Conservation (phyloP, 148 eudicot species). For the Rhododendron mucronatum region DNA sequence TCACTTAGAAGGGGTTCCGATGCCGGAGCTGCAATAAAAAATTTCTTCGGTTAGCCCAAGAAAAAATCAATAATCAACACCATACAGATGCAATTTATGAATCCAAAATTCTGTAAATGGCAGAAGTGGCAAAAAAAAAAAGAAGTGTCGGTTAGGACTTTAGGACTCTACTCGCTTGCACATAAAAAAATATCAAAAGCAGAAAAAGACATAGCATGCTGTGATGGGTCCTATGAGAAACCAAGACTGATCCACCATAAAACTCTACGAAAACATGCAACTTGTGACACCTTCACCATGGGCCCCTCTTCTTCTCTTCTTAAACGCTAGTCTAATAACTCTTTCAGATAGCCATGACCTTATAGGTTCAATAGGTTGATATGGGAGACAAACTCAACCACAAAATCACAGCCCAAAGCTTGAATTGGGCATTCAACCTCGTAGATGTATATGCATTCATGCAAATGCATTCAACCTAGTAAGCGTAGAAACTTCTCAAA, state of each 20-base stretch:
- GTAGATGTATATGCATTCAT: neutral
- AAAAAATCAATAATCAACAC: neutral
- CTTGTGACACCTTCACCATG: neutral
- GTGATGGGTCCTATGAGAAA: neutral
- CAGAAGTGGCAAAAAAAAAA: neutral
- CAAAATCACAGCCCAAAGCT: neutral
- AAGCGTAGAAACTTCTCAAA: neutral
- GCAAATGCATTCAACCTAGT: too few species aligned
- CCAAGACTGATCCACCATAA: neutral
- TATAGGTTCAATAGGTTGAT: neutral
- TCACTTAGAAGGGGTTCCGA: conserved; percentile 44
- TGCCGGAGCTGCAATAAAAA: conserved; percentile 31
- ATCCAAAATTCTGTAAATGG: neutral
- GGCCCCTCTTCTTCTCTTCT: neutral
- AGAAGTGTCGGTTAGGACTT: neutral
- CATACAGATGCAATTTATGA: neutral
- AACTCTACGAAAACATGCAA: neutral
- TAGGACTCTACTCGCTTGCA: neutral
- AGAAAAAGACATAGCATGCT: neutral
- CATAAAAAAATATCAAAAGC: neutral
- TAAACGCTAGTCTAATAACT: neutral
- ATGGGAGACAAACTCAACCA: neutral
- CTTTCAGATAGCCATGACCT: neutral
- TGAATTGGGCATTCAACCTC: neutral
- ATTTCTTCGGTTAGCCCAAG: neutral